Conservation (phyloP, 805 yeast species). For the Naumovozyma baii region DNA sequence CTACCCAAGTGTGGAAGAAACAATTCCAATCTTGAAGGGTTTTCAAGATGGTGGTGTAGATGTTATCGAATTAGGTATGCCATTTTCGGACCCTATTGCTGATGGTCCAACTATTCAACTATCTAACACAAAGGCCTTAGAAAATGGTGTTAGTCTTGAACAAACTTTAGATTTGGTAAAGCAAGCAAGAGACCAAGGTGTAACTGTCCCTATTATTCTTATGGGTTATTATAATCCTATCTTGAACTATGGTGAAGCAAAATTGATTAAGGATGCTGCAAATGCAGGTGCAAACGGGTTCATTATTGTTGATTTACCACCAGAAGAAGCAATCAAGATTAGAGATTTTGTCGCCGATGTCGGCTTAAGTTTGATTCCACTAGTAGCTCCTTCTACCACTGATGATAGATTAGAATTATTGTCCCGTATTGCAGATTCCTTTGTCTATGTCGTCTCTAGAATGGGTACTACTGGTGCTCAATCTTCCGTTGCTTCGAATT, state of each 20-base stretch:
- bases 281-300: conserved; percentile 92
- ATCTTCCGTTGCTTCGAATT: conserved; percentile 49
- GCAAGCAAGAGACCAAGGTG: conserved; percentile 72
- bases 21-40: conserved; percentile 76
- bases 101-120: conserved; percentile 96
- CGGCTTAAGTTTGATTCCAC: conserved; percentile 79
- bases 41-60: conserved; percentile 95
- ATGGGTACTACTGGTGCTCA: conserved; percentile 96
- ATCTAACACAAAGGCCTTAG: conserved; percentile 74
- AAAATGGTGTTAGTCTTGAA: conserved; percentile 68
- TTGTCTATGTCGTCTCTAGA: conserved; percentile 90
- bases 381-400: conserved; percentile 94
- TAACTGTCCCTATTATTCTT: conserved; percentile 76
- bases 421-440: conserved; percentile 84
- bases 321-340: conserved; percentile 89
- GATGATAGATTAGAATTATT: conserved; percentile 74
- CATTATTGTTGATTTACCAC: conserved; percentile 92
- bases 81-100: conserved; percentile 97
- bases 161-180: conserved; percentile 62
- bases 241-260: conserved; percentile 77
- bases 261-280: conserved; percentile 67
- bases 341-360: conserved; percentile 58
- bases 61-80: conserved; percentile 88
- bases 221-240: conserved; percentile 99
- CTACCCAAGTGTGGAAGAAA: conserved; percentile 78